These are phyloP conservation scores for Tetradesmus lagerheimii DNA, from an alignment of 139 green algal genomes.

Conservation along the genomic window DNA sequence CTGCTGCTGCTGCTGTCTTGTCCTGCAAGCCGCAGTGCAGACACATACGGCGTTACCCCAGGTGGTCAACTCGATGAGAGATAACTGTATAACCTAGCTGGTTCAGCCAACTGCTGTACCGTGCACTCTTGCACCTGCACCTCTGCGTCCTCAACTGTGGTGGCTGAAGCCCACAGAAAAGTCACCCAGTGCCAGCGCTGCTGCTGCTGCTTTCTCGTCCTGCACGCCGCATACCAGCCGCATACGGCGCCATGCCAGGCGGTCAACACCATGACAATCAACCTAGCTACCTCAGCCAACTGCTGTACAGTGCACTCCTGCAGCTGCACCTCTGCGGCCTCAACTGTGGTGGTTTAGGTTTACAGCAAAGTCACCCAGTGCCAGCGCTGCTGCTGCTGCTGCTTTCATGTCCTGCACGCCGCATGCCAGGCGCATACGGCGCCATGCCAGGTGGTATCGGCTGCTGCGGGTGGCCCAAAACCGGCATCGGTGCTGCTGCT, in stretches of 20 bases:
- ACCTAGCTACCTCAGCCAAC: not conserved
- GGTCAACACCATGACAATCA: too few relatives aligned
- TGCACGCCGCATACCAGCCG: not conserved
- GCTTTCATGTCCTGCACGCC: not conserved
- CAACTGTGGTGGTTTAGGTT: too few relatives aligned
- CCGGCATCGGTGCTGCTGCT: not conserved
- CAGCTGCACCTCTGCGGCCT: too few relatives aligned
- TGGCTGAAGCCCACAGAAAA: too few relatives aligned
- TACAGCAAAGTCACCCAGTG: too few relatives aligned
- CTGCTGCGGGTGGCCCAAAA: not conserved
- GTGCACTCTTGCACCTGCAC: not conserved
- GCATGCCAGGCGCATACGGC: not conserved
- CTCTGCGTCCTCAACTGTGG: too few relatives aligned
- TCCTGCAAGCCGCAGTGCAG: not conserved
- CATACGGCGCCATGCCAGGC: not conserved
- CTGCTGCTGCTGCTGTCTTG: not conserved
- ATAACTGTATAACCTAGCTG: not conserved
- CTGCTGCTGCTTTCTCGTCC: not conserved
- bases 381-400: conserved; percentile 11
- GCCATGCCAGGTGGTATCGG: not conserved
- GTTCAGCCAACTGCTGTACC: not conserved
- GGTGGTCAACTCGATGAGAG: too few relatives aligned
- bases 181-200: too few relatives aligned
- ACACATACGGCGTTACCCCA: not conserved
- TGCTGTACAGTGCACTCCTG: not conserved